phyloP scores from a whole-genome alignment of 257 asterid species.

The Lantana camara region DNA sequence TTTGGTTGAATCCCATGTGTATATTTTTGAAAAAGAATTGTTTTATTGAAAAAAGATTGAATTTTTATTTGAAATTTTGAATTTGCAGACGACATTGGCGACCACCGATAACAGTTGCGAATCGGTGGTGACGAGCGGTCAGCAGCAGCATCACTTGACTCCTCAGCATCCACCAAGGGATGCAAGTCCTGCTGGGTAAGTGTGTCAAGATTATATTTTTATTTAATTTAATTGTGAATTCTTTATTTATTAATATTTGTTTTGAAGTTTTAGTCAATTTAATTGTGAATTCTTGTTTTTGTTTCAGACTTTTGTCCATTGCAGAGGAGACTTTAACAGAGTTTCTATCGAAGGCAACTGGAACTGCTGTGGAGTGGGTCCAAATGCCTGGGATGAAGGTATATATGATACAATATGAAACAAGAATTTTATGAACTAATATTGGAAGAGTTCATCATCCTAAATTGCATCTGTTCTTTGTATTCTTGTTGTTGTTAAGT shows the following conservation, averaged over 20 bases:
- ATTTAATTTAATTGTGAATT: conserved; percentile 26
- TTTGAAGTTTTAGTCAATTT: not conserved
- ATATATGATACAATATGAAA: not conserved
- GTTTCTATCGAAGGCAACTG: conserved; percentile 99
- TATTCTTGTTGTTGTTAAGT: not conserved
- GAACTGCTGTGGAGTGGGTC: conserved; percentile 99
- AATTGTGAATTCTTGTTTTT: conserved; percentile 26
- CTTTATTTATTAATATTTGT: not conserved
- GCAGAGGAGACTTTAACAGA: conserved; percentile 99
- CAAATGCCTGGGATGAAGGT: conserved; percentile 99
- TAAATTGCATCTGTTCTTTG: not conserved
- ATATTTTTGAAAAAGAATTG: no score
- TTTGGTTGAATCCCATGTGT: no score
- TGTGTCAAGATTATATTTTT: conserved; percentile 9
- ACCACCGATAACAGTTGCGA: conserved; percentile 96
- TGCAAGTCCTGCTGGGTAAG: conserved; percentile 99
- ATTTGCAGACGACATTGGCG: conserved; percentile 61
- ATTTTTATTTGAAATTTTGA: not conserved
- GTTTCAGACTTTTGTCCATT: conserved; percentile 84
- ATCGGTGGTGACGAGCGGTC: conserved; percentile 98
- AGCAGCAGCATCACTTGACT: conserved; percentile 82
- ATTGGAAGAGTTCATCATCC: not conserved
- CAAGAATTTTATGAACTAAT: not conserved
- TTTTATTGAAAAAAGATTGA: no score
- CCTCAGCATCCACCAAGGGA: conserved; percentile 96